These are phyloP conservation scores for Symbiodinium pilosum DNA, from an alignment of 73 alveolate genomes.

Conservation along the genomic window DNA sequence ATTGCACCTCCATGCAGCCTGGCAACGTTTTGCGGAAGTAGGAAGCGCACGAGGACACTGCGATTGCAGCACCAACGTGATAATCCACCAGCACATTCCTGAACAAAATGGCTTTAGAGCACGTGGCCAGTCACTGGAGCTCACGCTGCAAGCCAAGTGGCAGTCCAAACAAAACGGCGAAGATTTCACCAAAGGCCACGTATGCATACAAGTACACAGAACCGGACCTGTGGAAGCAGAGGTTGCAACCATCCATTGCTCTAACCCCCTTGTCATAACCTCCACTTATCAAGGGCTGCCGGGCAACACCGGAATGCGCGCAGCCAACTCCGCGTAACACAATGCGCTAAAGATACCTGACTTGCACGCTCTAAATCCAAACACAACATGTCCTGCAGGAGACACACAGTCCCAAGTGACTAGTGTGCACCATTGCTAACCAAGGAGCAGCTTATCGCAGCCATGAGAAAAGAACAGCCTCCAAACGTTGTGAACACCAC, in stretches of 20 bases:
- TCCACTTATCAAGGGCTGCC: background rate
- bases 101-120: background rate
- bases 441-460: slow-evolving; percentile 7
- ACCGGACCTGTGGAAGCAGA: slow-evolving; percentile 33
- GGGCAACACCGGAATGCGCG: slow-evolving; percentile 67
- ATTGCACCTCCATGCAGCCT: no score
- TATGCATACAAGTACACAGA: slow-evolving; percentile 74
- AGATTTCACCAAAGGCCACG: slow-evolving; percentile 68
- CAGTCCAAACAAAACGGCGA: slow-evolving; percentile 68
- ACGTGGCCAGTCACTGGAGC: no score
- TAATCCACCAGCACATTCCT: slow-evolving; percentile 80
- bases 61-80: slow-evolving; percentile 60
- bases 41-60: slow-evolving; percentile 27
- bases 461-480: background rate
- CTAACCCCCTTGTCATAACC: background rate
- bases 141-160: background rate
- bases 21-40: slow-evolving; percentile 40
- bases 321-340: slow-evolving; percentile 75
- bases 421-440: background rate
- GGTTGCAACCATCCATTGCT: background rate
- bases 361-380: no score
- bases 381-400: background rate
- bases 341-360: slow-evolving; percentile 72
- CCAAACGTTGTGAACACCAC: no score
- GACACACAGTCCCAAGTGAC: background rate